Conservation (phyloP, 208 protist species). For the Trypanosomatidae sp. region DNA sequence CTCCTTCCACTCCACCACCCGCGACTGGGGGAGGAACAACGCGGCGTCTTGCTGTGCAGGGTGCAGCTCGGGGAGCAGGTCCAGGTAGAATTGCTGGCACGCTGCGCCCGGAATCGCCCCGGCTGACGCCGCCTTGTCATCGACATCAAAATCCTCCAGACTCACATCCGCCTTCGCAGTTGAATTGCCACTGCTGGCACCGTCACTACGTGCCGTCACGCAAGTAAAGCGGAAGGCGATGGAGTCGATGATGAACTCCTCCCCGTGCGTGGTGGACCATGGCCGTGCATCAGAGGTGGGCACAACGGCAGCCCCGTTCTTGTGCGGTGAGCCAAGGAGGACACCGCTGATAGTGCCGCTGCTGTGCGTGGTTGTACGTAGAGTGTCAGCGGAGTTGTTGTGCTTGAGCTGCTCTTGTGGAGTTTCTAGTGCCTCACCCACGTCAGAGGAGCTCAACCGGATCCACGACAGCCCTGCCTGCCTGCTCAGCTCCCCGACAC, state of each 20-base stretch:
- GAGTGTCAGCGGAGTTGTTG: background rate
- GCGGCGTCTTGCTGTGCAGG: conserved; percentile 16
- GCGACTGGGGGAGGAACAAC: conserved; percentile 38
- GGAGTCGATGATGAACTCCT: conserved; percentile 21
- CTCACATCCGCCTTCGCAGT: background rate
- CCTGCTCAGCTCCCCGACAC: conserved; percentile 13
- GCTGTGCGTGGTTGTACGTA: background rate
- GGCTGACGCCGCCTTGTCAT: background rate
- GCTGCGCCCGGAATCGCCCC: background rate
- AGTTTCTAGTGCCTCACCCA: background rate
- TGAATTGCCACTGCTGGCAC: background rate
- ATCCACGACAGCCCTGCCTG: conserved; percentile 16
- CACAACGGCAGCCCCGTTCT: background rate
- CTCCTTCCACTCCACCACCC: conserved; percentile 33
- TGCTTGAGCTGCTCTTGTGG: background rate
- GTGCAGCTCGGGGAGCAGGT: conserved; percentile 39
- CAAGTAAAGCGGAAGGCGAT: conserved; percentile 19
- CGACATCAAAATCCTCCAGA: background rate
- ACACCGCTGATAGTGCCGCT: too few species aligned
- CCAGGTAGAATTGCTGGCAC: conserved; percentile 32
- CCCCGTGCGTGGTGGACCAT: conserved; percentile 10
- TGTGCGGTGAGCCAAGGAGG: background rate
- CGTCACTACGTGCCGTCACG: conserved; percentile 10
- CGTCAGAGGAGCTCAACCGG: conserved; percentile 2
- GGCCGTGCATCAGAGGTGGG: background rate